Percentiles rank a stretch among this genome's conserved stretches.
Evolutionary conservation across 352 stramenopile species (phyloP).

Genomic region (Pythium brassicae): DNA sequence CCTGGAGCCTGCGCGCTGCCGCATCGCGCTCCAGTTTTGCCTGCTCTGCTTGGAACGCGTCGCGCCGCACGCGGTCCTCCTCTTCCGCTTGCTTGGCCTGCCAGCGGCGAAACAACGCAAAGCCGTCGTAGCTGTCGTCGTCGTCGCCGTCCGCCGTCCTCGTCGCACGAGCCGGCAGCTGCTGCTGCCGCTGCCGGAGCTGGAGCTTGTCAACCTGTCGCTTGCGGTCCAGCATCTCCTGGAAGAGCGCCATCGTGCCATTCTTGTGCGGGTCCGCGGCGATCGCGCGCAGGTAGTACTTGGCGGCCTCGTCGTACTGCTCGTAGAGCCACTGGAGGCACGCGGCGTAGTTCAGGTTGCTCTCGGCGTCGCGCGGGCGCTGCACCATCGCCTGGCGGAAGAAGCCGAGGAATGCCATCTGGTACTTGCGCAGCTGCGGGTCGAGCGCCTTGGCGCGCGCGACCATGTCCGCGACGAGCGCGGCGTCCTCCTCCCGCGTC

Average conservation of each 20-base stretch:
- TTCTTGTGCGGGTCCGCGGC: constrained; percentile 57
- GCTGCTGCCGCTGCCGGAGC: constrained; percentile 5
- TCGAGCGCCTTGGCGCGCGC: constrained; percentile 50
- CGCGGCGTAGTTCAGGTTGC: constrained; percentile 76
- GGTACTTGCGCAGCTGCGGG: constrained; percentile 58
- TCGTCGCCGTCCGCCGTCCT: constrained; percentile 16
- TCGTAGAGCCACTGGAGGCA: constrained; percentile 72
- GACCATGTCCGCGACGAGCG: constrained; percentile 66
- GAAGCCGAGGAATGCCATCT: constrained; percentile 73
- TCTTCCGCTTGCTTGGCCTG: constrained; percentile 50
- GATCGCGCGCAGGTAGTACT: constrained; percentile 69
- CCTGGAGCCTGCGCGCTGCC: constrained; percentile 59
- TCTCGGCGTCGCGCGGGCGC: constrained; percentile 50
- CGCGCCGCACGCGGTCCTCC: constrained; percentile 34
- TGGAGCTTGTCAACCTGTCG: constrained; percentile 26
- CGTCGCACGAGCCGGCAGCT: constrained; percentile 1
- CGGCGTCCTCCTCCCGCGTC: constrained; percentile 64
- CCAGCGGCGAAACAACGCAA: constrained; percentile 66
- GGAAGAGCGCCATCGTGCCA: constrained; percentile 64
- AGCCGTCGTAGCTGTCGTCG: constrained; percentile 50
- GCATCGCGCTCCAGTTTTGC: constrained; percentile 16
- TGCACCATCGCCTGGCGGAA: constrained; percentile 72
- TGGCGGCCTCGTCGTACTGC: constrained; percentile 50
- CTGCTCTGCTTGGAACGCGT: constrained; percentile 26
- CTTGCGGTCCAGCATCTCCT: constrained; percentile 66